Percentiles rank a stretch among this genome's conserved stretches.
Evolutionary conservation across 805 yeast species (phyloP).

Genomic region (Ogataea philodendri): DNA sequence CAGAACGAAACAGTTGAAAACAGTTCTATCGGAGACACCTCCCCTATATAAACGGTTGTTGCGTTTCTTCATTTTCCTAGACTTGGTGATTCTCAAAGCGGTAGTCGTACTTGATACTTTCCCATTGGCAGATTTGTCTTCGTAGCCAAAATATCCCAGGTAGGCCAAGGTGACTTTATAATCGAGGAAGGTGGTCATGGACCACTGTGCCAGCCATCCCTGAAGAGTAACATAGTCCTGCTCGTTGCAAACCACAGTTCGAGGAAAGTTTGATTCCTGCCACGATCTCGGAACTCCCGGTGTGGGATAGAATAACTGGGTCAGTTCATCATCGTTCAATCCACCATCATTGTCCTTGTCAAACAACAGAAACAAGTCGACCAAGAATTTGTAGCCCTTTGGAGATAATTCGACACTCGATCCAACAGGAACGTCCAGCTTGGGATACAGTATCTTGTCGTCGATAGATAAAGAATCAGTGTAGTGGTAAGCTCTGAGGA

Average conservation of each 20-base stretch:
- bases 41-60: constrained; percentile 66
- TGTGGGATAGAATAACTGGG: constrained; percentile 74
- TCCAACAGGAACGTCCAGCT: constrained; percentile 65
- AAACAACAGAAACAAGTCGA: constrained; percentile 81
- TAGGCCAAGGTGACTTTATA: constrained; percentile 82
- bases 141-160: constrained; percentile 87
- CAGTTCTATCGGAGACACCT: constrained; percentile 76
- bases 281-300: constrained; percentile 91
- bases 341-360: constrained; percentile 98
- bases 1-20: constrained; percentile 82
- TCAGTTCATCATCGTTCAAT: constrained; percentile 68
- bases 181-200: constrained; percentile 89
- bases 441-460: constrained; percentile 77
- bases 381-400: constrained; percentile 85
- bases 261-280: constrained; percentile 83
- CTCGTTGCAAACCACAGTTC: constrained; percentile 84
- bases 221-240: constrained; percentile 87
- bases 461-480: constrained; percentile 87
- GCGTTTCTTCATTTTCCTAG: constrained; percentile 66
- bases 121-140: constrained; percentile 34
- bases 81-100: constrained; percentile 79
- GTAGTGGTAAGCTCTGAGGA: constrained; percentile 80
- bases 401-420: constrained; percentile 92
- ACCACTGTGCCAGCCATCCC: constrained; percentile 99
- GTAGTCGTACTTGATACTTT: constrained; percentile 24